phyloP scores from a whole-genome alignment of 108 stramenopile genomes.

The Licmophora abbreviata region DNA sequence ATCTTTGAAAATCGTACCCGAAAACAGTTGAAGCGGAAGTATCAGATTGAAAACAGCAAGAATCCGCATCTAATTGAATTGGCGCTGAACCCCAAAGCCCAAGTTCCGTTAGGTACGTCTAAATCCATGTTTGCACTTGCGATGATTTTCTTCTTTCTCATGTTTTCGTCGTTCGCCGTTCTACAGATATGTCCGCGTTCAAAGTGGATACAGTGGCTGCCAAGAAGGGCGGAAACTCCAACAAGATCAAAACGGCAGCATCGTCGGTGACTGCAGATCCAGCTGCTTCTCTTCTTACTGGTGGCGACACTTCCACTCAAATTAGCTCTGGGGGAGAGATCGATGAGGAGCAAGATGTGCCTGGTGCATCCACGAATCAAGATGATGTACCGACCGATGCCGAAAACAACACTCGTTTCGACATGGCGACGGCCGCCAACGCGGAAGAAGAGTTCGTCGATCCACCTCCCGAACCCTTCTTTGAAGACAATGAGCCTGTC shows the following conservation, averaged over 20 bases:
- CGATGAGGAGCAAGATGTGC: too few relatives aligned
- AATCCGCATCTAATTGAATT: slow-evolving; percentile 67
- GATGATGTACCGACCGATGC: not conserved
- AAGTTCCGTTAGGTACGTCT: slow-evolving; percentile 22
- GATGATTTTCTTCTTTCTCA: too few relatives aligned
- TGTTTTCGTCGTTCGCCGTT: too few relatives aligned
- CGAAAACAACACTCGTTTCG: not conserved
- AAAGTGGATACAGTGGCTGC: not conserved
- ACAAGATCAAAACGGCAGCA: not conserved
- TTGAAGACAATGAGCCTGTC: slow-evolving; percentile 1
- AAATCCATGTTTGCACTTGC: slow-evolving; percentile 4
- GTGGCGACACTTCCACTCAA: too few relatives aligned
- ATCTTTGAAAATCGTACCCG: slow-evolving; percentile 33
- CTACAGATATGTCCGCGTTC: not conserved
- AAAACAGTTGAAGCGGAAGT: slow-evolving; percentile 69
- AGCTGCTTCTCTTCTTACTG: too few relatives aligned
- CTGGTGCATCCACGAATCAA: too few relatives aligned
- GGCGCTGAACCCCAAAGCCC: slow-evolving; percentile 57
- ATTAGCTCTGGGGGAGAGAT: too few relatives aligned
- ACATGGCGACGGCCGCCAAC: not conserved
- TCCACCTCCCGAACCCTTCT: not conserved
- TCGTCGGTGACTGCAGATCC: not conserved
- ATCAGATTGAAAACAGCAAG: slow-evolving; percentile 41
- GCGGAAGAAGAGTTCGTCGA: not conserved
- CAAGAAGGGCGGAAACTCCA: not conserved